Evolutionary conservation across 2,329 filamentous ascomycete genomes (phyloP).

Genomic region (Phyllosticta ampelicida): DNA sequence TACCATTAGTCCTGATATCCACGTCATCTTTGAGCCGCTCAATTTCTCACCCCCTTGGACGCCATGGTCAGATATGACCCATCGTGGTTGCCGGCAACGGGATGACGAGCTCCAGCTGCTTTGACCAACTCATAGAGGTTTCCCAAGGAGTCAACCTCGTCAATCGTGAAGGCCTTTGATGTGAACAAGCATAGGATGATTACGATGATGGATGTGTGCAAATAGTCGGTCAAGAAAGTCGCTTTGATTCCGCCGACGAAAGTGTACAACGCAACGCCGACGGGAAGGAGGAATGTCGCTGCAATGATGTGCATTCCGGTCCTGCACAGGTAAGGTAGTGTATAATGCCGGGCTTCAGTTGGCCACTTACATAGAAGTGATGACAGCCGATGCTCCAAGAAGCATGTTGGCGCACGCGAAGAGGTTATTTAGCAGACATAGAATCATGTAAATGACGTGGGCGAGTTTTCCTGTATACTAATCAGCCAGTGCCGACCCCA

Average conservation of each 20-base stretch:
- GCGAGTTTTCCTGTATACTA: constrained; percentile 17
- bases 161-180: constrained; percentile 36
- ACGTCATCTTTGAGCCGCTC: neutral
- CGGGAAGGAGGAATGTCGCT: constrained; percentile 4
- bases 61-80: constrained; percentile 48
- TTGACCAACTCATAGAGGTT: constrained; percentile 42
- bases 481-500: constrained; percentile 20
- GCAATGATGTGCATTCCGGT: constrained; percentile 4
- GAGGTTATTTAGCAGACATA: constrained; percentile 45
- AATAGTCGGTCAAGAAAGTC: constrained; percentile 41
- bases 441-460: constrained; percentile 42
- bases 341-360: constrained; percentile 33
- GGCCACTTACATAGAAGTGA: constrained; percentile 35
- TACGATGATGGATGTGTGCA: constrained; percentile 45
- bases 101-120: constrained; percentile 19
- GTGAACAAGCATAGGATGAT: constrained; percentile 42
- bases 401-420: constrained; percentile 46
- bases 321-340: constrained; percentile 35
- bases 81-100: constrained; percentile 30
- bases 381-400: constrained; percentile 34
- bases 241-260: constrained; percentile 13
- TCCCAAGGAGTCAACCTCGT: constrained; percentile 38
- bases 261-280: constrained; percentile 20
- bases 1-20: neutral
- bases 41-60: constrained; percentile 27